Percentiles rank a stretch among this genome's conserved stretches.
phyloP scores from a whole-genome alignment of 2,329 filamentous ascomycete species.

The Exophiala calicioides region DNA sequence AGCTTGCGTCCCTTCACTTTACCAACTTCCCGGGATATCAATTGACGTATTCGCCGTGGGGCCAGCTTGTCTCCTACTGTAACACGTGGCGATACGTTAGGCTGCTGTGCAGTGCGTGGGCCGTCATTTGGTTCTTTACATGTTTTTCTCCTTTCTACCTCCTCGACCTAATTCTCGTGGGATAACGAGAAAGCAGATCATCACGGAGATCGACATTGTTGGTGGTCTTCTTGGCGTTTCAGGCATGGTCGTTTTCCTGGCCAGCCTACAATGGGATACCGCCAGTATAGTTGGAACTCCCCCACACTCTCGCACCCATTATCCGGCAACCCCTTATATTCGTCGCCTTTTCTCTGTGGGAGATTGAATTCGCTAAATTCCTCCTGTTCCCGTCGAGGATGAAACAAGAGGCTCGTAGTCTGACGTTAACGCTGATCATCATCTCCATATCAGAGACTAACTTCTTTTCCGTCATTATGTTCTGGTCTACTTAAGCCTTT shows the following conservation, averaged over 20 bases:
- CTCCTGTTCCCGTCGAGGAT: slow-evolving; percentile 48
- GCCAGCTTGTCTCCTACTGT: no score
- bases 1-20: no score
- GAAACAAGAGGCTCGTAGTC: slow-evolving; percentile 50
- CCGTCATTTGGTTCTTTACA: no score
- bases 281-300: slow-evolving; percentile 47
- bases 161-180: slow-evolving; percentile 39
- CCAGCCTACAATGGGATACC: slow-evolving; percentile 55
- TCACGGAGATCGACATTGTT: slow-evolving; percentile 52
- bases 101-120: no score
- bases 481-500: slow-evolving; percentile 65
- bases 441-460: slow-evolving; percentile 61
- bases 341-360: slow-evolving; percentile 46
- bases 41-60: no score
- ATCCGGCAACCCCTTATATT: slow-evolving; percentile 42
- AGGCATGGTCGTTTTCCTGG: slow-evolving; percentile 38
- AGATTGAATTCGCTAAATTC: slow-evolving; percentile 46
- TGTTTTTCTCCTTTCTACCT: slow-evolving; percentile 48
- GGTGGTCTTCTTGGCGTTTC: slow-evolving; percentile 51
- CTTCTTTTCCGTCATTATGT: slow-evolving; percentile 56
- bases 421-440: slow-evolving; percentile 56
- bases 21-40: no score
- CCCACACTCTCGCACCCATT: slow-evolving; percentile 46
- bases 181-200: slow-evolving; percentile 35
- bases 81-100: no score